These are phyloP conservation scores for Hypoxylon sp. DNA, from an alignment of 2,329 filamentous ascomycete genomes.

Conservation along the genomic window DNA sequence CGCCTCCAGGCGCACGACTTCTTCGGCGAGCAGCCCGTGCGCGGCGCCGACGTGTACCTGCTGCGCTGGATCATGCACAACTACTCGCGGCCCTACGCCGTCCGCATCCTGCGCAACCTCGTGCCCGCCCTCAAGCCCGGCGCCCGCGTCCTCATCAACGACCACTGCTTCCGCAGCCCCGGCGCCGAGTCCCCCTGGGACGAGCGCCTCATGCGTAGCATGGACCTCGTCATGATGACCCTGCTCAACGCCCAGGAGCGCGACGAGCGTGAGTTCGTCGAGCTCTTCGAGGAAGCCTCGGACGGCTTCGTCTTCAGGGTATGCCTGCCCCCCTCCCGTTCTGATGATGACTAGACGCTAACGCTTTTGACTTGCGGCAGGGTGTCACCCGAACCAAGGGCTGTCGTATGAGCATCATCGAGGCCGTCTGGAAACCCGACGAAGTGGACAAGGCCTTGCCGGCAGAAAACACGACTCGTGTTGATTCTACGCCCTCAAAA, in stretches of 20 bases:
- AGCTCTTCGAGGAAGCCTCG: slow-evolving; percentile 54
- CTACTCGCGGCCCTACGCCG: slow-evolving; percentile 53
- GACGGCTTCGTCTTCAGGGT: slow-evolving; percentile 55
- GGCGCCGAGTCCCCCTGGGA: slow-evolving; percentile 54
- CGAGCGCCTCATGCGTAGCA: slow-evolving; percentile 56
- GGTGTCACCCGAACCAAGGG: slow-evolving; percentile 51
- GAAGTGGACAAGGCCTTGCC: not conserved
- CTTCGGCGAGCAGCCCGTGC: slow-evolving; percentile 52
- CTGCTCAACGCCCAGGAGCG: slow-evolving; percentile 62
- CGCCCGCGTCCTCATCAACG: slow-evolving; percentile 45
- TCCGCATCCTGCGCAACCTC: slow-evolving; percentile 48
- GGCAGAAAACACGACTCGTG: not conserved
- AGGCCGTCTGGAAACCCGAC: slow-evolving; percentile 55
- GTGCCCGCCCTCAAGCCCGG: slow-evolving; percentile 52
- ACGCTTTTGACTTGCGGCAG: slow-evolving; percentile 35
- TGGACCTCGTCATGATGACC: slow-evolving; percentile 62
- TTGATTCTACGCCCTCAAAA: slow-evolving; percentile 1
- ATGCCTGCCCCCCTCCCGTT: slow-evolving; percentile 16
- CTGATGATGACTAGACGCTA: not conserved
- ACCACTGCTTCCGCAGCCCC: slow-evolving; percentile 52
- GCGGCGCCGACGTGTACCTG: slow-evolving; percentile 53
- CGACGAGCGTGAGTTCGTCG: slow-evolving; percentile 54
- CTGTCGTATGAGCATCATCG: slow-evolving; percentile 58
- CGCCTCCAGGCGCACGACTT: slow-evolving; percentile 53
- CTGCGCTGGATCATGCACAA: slow-evolving; percentile 58